A percentile compares a stretch with the other conserved stretches of the same genome.
Conservation (phyloP, 2,329 filamentous ascomycete species). For the Keithomyces neogunnii region DNA sequence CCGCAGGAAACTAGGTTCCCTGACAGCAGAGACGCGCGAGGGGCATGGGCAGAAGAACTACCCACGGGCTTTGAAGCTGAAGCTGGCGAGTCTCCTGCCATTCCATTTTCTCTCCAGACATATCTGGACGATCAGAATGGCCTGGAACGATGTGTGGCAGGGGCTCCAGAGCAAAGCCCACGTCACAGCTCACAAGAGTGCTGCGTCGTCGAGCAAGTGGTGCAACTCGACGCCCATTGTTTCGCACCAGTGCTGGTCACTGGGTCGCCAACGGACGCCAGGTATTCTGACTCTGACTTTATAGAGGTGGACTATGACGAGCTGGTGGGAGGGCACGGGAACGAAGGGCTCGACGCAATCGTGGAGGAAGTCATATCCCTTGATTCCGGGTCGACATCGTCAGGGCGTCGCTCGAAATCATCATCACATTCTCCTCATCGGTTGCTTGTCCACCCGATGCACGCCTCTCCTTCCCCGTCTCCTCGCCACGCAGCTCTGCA, state of each 20-base stretch:
- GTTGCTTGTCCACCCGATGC: background rate
- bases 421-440: conserved; percentile 1
- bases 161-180: background rate
- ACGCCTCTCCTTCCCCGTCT: background rate
- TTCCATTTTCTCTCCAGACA: conserved; percentile 1
- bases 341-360: background rate
- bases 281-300: background rate
- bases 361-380: background rate
- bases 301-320: background rate
- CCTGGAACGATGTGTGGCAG: conserved; percentile 1
- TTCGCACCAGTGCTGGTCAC: background rate
- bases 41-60: background rate
- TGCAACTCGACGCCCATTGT: background rate
- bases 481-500: conserved; percentile 2
- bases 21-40: background rate
- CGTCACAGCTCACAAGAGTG: background rate
- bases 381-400: background rate
- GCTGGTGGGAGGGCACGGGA: background rate
- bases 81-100: background rate
- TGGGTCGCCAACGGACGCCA: background rate
- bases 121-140: conserved; percentile 5
- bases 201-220: background rate
- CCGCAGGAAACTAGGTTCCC: background rate
- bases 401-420: background rate
- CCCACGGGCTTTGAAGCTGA: background rate